These are phyloP conservation scores for Rutstroemia sp. DNA, from an alignment of 2,329 filamentous ascomycete genomes.

Conservation along the genomic window DNA sequence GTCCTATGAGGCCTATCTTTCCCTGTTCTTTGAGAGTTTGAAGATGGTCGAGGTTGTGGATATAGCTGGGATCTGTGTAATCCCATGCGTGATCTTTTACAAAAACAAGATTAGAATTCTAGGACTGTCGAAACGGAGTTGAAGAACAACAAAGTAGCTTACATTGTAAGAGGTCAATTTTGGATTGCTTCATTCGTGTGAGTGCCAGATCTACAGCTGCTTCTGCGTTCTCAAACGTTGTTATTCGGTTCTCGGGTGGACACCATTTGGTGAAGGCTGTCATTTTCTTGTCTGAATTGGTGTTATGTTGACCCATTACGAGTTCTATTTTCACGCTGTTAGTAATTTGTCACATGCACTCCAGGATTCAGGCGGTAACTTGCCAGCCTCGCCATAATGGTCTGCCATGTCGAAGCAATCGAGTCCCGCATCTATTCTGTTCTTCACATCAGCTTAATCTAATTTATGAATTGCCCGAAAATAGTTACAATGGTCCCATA, in stretches of 20 bases:
- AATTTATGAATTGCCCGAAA: no score
- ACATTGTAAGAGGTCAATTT: not conserved
- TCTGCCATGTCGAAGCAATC: constrained; percentile 15
- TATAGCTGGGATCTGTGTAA: constrained; percentile 24
- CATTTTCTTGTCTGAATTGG: not conserved
- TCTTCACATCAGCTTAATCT: not conserved
- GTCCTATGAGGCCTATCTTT: constrained; percentile 27
- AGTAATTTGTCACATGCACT: not conserved
- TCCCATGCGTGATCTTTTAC: not conserved
- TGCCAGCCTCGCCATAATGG: constrained; percentile 14
- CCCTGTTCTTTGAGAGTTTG: constrained; percentile 20
- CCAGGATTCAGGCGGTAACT: not conserved
- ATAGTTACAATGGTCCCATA: constrained; percentile 11
- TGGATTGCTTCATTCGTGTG: not conserved
- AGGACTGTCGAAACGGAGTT: not conserved
- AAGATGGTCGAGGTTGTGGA: constrained; percentile 29
- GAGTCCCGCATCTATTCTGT: constrained; percentile 10
- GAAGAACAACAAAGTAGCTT: not conserved
- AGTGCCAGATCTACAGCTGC: constrained; percentile 25
- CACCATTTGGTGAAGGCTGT: constrained; percentile 25
- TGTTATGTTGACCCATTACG: constrained; percentile 10
- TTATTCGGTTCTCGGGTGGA: constrained; percentile 16
- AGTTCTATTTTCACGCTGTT: not conserved
- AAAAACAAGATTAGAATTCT: not conserved
- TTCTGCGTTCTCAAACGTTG: constrained; percentile 19